phyloP scores from a whole-genome alignment of 2,329 filamentous ascomycete genomes.

The Grosmannia clavigera region DNA sequence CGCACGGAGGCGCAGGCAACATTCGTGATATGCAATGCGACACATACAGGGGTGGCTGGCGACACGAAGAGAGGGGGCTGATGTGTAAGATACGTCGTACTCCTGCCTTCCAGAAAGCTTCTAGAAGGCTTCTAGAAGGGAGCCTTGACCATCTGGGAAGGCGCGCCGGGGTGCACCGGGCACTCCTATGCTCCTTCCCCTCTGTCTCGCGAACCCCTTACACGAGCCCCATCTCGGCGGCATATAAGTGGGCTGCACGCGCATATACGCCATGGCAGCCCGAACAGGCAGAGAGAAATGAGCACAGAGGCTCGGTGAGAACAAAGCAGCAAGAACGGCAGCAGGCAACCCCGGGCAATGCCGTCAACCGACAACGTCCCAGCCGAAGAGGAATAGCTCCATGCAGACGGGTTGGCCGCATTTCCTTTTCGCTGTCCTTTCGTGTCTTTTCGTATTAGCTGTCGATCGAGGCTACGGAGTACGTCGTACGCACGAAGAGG shows the following conservation, averaged over 20 bases:
- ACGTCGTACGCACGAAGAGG: no score
- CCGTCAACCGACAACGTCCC: not conserved
- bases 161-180: not conserved
- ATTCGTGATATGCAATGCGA: no score
- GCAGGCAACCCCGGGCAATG: not conserved
- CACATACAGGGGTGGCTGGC: not conserved
- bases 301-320: not conserved
- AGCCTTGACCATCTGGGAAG: not conserved
- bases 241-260: not conserved
- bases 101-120: not conserved
- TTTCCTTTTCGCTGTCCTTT: not conserved
- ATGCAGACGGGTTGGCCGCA: not conserved
- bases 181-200: not conserved
- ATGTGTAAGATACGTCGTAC: not conserved
- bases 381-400: not conserved
- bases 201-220: not conserved
- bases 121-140: constrained; percentile 1
- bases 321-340: not conserved
- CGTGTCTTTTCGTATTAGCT: no score
- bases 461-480: no score
- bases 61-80: no score
- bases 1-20: not conserved
- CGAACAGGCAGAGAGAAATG: not conserved
- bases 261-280: not conserved
- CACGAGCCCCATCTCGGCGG: not conserved